phyloP scores from a whole-genome alignment of 257 asterid species.

The Lantana camara region DNA sequence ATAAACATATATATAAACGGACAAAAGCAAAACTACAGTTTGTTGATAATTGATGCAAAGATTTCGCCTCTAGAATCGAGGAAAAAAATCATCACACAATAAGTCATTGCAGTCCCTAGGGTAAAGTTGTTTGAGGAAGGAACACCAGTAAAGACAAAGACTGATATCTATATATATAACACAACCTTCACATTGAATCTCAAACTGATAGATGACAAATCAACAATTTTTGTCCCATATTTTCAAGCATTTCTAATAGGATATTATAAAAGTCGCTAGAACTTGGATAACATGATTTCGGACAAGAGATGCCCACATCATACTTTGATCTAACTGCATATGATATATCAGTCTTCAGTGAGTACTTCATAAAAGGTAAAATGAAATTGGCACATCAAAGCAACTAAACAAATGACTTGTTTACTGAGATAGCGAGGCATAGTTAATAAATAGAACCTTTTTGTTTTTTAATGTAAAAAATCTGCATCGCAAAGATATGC shows the following conservation, averaged over 20 bases:
- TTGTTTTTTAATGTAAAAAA: background rate
- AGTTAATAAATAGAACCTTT: background rate
- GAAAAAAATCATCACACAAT: background rate
- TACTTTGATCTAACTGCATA: background rate
- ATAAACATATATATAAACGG: background rate
- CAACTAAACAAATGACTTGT: too few species aligned
- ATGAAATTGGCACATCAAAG: slow-evolving; percentile 3
- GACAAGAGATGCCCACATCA: background rate
- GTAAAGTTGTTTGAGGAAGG: too few species aligned
- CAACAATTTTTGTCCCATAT: background rate
- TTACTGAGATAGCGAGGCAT: background rate
- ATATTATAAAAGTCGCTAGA: slow-evolving; percentile 2
- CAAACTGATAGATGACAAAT: background rate
- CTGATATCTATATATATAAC: background rate
- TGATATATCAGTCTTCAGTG: background rate
- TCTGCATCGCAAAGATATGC: background rate
- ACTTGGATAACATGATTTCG: background rate
- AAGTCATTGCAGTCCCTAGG: too few species aligned
- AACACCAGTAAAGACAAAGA: background rate
- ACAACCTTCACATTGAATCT: background rate
- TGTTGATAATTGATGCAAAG: background rate
- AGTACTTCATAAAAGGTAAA: background rate
- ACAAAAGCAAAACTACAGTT: background rate
- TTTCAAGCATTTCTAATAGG: background rate
- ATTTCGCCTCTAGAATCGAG: background rate